Base-by-base conservation (phyloP, 2,329 filamentous ascomycete species). In the Beauveria caledonica region DNA sequence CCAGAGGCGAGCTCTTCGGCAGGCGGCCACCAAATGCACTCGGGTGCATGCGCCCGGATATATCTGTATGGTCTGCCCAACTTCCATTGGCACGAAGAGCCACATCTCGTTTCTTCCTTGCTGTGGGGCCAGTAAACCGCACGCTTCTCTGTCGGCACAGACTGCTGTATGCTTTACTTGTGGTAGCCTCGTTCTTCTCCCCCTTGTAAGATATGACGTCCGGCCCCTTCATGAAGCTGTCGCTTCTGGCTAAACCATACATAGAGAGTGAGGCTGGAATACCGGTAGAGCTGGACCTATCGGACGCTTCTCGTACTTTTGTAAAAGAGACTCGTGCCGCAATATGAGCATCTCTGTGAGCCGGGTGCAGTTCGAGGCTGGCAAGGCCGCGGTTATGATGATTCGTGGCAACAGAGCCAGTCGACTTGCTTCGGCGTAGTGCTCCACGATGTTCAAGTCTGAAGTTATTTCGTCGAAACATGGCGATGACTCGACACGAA, bases 281-380 rank as follows among this genome's bases (percentile, higher is more conserved):
- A 17, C 36, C 40, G 11, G 21, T 53, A 2, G 48, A 51, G 36
- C 45, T 52, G 13, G 57, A 53, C 29, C 46, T 53, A 5, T 27
- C 39, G 3, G 58, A 48, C 21, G 48, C 49, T 21, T 53, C 40
- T 74, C 58, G 75, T 75, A n/a, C 81, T 80, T 62, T 80, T 77
- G 7, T 74, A 70, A 67, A 89, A 1, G 86, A 87, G 66, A 85
- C 74, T 39, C 76, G 74, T 8, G 86, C 86, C 23, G 86, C 86
- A 44, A 81, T 78, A 44, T 84, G 80, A 8, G 86, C 86, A 69
- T 88, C 83, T 58, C 82, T 76, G 53, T 81, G 78, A 2, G 81
- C 80, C 3, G 73, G 69, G 11, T 70, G 71, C 1, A 79, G 78
- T 64, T 78, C 73, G 49, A 85, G 80, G 55, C 78, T 74, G 54